Evolutionary conservation across 441 rosid genomes (phyloP).

Genomic region (Macaranga tanarius): DNA sequence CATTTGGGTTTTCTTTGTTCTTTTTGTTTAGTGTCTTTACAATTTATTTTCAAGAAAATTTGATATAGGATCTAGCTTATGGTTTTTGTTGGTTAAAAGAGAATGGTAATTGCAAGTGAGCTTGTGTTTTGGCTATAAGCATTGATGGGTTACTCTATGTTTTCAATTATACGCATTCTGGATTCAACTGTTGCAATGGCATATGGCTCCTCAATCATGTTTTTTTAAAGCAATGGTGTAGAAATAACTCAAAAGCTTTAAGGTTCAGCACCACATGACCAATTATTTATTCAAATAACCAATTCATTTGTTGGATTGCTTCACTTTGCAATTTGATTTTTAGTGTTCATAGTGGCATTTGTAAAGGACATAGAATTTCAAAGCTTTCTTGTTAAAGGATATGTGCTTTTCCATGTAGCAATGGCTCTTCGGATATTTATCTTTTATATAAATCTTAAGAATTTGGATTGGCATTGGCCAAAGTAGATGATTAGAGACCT

Average conservation of each 20-base stretch:
- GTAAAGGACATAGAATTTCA: slow-evolving; percentile 48
- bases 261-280: slow-evolving; percentile 51
- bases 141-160: slow-evolving; percentile 31
- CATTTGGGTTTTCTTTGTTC: slow-evolving; percentile 16
- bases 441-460: slow-evolving; percentile 53
- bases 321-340: slow-evolving; percentile 43
- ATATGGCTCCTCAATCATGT: slow-evolving; percentile 49
- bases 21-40: not conserved
- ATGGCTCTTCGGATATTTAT: slow-evolving; percentile 51
- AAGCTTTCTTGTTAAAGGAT: slow-evolving; percentile 54
- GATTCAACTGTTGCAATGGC: slow-evolving; percentile 42
- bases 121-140: not conserved
- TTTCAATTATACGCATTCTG: slow-evolving; percentile 46
- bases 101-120: not conserved
- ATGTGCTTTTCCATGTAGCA: slow-evolving; percentile 44
- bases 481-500: slow-evolving; percentile 53
- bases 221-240: slow-evolving; percentile 42
- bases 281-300: slow-evolving; percentile 45
- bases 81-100: not conserved
- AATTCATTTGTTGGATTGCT: slow-evolving; percentile 57
- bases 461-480: slow-evolving; percentile 54
- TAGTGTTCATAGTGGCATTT: slow-evolving; percentile 58
- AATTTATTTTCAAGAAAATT: not conserved
- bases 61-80: slow-evolving; percentile 9
- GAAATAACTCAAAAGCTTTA: slow-evolving; percentile 40